Evolutionary conservation across 1,284 basidiomycete species (phyloP).

Genomic region (Ustilago crameri): DNA sequence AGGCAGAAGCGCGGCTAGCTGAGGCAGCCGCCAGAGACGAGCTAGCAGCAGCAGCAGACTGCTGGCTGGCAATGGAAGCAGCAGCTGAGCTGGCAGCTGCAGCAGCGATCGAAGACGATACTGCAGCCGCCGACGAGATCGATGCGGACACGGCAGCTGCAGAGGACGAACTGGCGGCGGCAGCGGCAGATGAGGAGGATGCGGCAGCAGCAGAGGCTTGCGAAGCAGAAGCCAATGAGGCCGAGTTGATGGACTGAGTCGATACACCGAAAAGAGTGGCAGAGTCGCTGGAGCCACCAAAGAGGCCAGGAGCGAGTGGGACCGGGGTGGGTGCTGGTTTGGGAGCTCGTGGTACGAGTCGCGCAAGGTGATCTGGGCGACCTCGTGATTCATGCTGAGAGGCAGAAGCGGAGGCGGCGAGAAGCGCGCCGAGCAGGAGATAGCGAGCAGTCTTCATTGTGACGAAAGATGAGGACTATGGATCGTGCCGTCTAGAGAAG

Average conservation of each 20-base stretch:
- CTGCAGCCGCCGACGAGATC: slow-evolving; percentile 23
- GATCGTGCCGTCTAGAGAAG: neutral
- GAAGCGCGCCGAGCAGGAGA: slow-evolving; percentile 28
- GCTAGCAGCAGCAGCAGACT: slow-evolving; percentile 17
- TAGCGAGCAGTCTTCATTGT: slow-evolving; percentile 32
- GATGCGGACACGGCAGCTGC: slow-evolving; percentile 33
- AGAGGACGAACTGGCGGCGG: slow-evolving; percentile 14
- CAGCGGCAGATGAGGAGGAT: slow-evolving; percentile 28
- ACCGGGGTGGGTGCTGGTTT: neutral
- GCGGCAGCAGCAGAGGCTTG: slow-evolving; percentile 18
- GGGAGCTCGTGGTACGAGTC: slow-evolving; percentile 18
- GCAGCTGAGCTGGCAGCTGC: slow-evolving; percentile 24
- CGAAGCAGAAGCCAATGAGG: slow-evolving; percentile 13
- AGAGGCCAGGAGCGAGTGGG: neutral
- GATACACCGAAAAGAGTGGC: neutral
- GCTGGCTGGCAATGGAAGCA: slow-evolving; percentile 20
- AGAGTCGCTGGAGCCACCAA: slow-evolving; percentile 7
- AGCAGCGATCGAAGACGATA: slow-evolving; percentile 34
- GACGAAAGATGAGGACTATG: neutral
- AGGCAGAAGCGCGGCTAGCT: slow-evolving; percentile 21
- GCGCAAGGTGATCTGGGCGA: slow-evolving; percentile 21
- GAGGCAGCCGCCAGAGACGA: slow-evolving; percentile 26
- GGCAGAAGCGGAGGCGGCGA: slow-evolving; percentile 25
- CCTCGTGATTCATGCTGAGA: slow-evolving; percentile 22
- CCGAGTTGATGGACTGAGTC: neutral